A percentile compares a stretch with the other conserved stretches of the same genome.
Conservation (phyloP, 1,139 yeast genomes). For the Suhomyces choctaworum region DNA sequence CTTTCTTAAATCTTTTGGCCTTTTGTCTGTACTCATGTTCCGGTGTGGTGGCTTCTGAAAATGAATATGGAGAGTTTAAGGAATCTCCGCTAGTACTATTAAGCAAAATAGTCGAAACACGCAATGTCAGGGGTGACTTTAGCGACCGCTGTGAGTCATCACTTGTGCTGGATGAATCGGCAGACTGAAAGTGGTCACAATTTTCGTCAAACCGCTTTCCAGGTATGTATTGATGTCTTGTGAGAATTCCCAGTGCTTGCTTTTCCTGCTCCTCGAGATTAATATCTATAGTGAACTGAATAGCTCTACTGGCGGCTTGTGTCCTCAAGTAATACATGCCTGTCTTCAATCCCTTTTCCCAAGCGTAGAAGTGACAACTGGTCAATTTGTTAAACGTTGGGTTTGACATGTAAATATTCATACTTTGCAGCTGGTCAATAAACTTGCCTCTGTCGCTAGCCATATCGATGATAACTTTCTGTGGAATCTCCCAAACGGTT, state of each 20-base stretch:
- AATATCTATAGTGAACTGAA: conserved; percentile 80
- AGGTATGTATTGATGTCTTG: conserved; percentile 22
- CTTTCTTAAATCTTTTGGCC: not conserved
- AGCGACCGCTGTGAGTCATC: not conserved
- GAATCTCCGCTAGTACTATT: not conserved
- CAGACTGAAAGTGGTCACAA: not conserved
- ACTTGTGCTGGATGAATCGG: not conserved
- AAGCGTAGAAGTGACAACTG: conserved; percentile 60
- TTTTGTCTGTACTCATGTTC: not conserved
- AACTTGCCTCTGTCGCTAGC: conserved; percentile 62
- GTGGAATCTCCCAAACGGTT: conserved; percentile 64
- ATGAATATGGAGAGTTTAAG: not conserved
- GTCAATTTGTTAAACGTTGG: conserved; percentile 62
- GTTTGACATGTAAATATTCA: conserved; percentile 54
- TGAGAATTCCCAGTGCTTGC: not conserved
- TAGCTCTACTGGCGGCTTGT: conserved; percentile 92
- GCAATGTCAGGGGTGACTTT: not conserved
- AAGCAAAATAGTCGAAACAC: not conserved
- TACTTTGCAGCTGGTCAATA: conserved; percentile 61
- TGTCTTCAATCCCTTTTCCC: conserved; percentile 64
- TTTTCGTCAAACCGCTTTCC: not conserved
- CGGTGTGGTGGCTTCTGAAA: not conserved
- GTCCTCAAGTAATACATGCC: conserved; percentile 69
- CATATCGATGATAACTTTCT: conserved; percentile 57
- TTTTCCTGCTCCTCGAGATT: conserved; percentile 7